These are phyloP conservation scores for Metschnikowia shivogae DNA, from an alignment of 805 yeast species.

Conservation along the genomic window DNA sequence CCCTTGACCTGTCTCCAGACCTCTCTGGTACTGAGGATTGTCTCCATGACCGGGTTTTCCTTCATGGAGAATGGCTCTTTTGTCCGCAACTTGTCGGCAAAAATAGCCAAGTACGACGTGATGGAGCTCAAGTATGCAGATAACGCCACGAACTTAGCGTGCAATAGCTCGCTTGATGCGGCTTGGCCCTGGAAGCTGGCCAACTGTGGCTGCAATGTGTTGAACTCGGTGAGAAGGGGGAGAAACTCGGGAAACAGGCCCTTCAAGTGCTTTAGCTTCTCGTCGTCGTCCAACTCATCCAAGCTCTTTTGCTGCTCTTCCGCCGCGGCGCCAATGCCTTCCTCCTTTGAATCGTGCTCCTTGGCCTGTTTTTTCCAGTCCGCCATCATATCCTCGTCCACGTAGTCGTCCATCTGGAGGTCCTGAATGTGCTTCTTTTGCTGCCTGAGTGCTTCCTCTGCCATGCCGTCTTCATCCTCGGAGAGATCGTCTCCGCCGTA, in stretches of 20 bases:
- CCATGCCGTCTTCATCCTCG: slow-evolving; percentile 79
- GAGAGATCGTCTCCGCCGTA: slow-evolving; percentile 59
- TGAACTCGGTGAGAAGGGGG: slow-evolving; percentile 66
- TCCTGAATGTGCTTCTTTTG: slow-evolving; percentile 74
- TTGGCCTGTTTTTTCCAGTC: slow-evolving; percentile 70
- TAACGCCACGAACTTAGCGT: slow-evolving; percentile 64
- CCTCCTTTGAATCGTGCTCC: slow-evolving; percentile 34
- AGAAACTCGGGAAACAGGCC: slow-evolving; percentile 77
- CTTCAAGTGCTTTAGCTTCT: slow-evolving; percentile 50
- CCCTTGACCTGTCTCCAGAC: slow-evolving; percentile 81
- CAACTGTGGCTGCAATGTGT: slow-evolving; percentile 40
- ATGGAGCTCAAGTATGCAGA: slow-evolving; percentile 77
- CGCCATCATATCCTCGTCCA: slow-evolving; percentile 71
- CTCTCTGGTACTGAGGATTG: slow-evolving; percentile 75
- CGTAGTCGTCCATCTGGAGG: slow-evolving; percentile 55
- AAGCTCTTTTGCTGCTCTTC: slow-evolving; percentile 16
- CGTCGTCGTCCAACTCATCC: slow-evolving; percentile 44
- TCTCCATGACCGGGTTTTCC: slow-evolving; percentile 87
- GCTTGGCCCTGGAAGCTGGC: slow-evolving; percentile 28
- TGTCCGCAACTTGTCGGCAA: slow-evolving; percentile 50
- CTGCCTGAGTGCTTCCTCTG: slow-evolving; percentile 81
- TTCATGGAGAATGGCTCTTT: slow-evolving; percentile 65
- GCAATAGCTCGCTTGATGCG: slow-evolving; percentile 24
- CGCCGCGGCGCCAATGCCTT: slow-evolving; percentile 11
- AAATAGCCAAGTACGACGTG: slow-evolving; percentile 71